Evolutionary conservation across 2,329 filamentous ascomycete species (phyloP), one percentile per base, ranked within the genome.

Genomic region (Gyromitra esculenta): DNA sequence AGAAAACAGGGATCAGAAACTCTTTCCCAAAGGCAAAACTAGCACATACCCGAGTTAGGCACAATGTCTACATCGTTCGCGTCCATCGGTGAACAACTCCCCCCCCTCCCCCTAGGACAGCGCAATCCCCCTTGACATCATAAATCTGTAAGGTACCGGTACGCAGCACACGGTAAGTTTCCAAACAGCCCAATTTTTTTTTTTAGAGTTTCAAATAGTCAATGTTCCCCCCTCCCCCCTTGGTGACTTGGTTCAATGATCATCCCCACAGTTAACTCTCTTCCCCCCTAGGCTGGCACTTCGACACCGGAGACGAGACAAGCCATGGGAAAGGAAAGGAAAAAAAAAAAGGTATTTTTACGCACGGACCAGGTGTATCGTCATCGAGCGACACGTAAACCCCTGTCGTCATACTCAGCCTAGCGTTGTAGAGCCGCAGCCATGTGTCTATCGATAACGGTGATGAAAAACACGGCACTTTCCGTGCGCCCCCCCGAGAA

Each of bases 181-280:
- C 57, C 60, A 18, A 56, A 50, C 31, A 50, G 43, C 62, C 60
- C 18, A 56, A 18, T 31, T 31, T 31, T 31, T 31, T 31, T 31
- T 31, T 15, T 68, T 64, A 39, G 71, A 62, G 71, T 68, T 74
- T 74, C 71, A 73, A 73, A 73, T 52, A 50, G 43, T 66, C 54
- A 62, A 39, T 66, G 50, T 15, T 7, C 13, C 41, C 41, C 43
- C 43, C 9, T 31, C 70, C 60, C 70, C 63, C 25, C 25, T 59
- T 63, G 56, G 48, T 74, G 71, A 74, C 64, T 74, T 74, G 71
- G 71, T 74, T 31, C 71, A 74, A 74, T 74, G 71, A 74, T 74
- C 71, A 74, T 60, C 71, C 60, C 31, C 54, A 21, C 54, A 68
- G 56, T 6, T 41, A 45, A 60, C 18, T 31, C 18, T 6, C 18